Evolutionary conservation across 2,329 filamentous ascomycete species (phyloP).

Genomic region (Colletotrichum nymphaeae): DNA sequence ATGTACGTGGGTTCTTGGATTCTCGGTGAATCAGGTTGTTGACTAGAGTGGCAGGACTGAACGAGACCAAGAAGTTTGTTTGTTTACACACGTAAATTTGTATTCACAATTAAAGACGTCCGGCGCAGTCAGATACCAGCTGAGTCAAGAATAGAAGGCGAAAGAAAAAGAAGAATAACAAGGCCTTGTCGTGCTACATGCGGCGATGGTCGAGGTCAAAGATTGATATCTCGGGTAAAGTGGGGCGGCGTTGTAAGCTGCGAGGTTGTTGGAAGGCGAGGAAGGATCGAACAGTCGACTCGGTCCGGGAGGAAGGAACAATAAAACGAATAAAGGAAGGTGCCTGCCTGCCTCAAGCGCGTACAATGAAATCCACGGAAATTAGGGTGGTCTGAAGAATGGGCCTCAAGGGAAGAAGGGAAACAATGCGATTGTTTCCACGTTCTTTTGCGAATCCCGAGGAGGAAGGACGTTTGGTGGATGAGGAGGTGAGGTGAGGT

Average conservation of each 20-base stretch:
- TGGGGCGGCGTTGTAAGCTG: neutral
- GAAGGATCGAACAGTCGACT: constrained; percentile 19
- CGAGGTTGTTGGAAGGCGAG: constrained; percentile 9
- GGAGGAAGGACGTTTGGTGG: constrained; percentile 16
- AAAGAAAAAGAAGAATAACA: constrained; percentile 14
- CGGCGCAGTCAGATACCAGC: constrained; percentile 34
- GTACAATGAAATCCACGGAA: constrained; percentile 1
- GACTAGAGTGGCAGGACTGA: neutral
- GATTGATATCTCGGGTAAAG: neutral
- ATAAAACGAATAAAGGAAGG: constrained; percentile 19
- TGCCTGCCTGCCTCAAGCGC: constrained; percentile 30
- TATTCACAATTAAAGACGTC: constrained; percentile 25
- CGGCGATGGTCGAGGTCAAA: neutral
- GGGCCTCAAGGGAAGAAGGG: constrained; percentile 24
- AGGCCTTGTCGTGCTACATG: constrained; percentile 21
- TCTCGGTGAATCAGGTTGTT: neutral
- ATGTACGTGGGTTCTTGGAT: neutral
- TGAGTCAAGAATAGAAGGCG: constrained; percentile 33
- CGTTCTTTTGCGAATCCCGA: constrained; percentile 14
- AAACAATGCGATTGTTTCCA: constrained; percentile 35
- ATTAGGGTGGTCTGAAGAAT: constrained; percentile 30
- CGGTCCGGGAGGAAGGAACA: constrained; percentile 13
- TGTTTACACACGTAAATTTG: neutral
- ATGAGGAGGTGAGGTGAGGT: constrained; percentile 17
- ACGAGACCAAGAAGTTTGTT: neutral